phyloP scores from a whole-genome alignment of 129 eudicot genomes.

The Escallonia herrerae region DNA sequence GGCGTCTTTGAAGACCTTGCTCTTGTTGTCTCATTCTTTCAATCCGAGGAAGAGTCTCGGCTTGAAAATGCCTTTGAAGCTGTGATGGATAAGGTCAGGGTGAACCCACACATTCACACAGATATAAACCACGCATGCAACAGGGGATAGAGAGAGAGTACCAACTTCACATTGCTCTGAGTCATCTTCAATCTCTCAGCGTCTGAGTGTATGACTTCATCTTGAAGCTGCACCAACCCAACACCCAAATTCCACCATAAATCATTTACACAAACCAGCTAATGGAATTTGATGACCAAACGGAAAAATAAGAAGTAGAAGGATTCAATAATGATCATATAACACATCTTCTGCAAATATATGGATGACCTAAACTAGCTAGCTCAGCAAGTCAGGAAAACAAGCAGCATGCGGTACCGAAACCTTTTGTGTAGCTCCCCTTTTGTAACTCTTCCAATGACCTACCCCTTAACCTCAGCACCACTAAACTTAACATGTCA shows the following conservation, averaged over 20 bases:
- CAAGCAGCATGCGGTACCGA: too few relatives aligned
- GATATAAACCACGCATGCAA: neutral
- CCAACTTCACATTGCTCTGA: constrained; percentile 92
- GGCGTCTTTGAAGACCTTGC: constrained; percentile 82
- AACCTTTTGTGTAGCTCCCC: too few relatives aligned
- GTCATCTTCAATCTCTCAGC: constrained; percentile 86
- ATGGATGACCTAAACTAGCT: neutral
- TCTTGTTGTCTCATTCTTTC: constrained; percentile 93
- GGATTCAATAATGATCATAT: too few relatives aligned
- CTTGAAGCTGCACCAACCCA: constrained; percentile 66
- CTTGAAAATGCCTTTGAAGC: constrained; percentile 98
- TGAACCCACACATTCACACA: constrained; percentile 2
- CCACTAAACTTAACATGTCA: too few relatives aligned
- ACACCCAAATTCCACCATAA: constrained; percentile 2
- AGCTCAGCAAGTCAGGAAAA: neutral
- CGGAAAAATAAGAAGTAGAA: neutral
- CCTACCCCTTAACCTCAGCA: too few relatives aligned
- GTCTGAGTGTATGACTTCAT: constrained; percentile 87
- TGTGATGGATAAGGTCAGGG: constrained; percentile 21
- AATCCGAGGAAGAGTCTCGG: constrained; percentile 86
- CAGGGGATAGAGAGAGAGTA: constrained; percentile 20
- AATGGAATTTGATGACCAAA: neutral
- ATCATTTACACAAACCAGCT: neutral
- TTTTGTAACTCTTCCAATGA: too few relatives aligned
- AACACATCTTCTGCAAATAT: neutral